Evolutionary conservation across 176 grass and related monocot genomes (phyloP), one percentile per base, ranked within the genome.

Genomic region (Eleusine coracana): DNA sequence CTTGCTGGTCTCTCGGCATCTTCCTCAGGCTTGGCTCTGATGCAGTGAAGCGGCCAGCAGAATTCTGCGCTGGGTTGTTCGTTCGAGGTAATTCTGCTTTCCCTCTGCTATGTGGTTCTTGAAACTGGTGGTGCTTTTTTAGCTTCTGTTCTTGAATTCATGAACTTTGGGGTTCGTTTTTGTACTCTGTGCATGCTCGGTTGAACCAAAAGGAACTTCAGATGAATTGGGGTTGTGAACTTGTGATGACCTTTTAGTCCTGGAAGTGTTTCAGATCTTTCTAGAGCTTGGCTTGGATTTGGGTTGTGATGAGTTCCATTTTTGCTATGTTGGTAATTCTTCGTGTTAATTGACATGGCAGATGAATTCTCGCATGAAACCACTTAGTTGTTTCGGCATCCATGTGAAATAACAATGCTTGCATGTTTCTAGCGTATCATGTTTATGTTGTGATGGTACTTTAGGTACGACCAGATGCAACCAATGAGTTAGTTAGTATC

Each of bases 61-160:
- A 77, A 81, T 89, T 89, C 82, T 77, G 36, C 52, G 51, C 17
- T 71, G 70, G 55, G 55, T 67, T 77, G 17, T 42, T 71, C 29
- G 17, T 42, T 71, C 29, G 16, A 82, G 78, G 88, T 86, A 72
- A 73, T 72, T 68, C 38, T 73, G 77, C 49, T 27, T 5, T 56
- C 20, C 8, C 56, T 59, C 56, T 59, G 20, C 56, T 10, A 21
- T 12, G 29, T 7, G 29, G 45, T 41, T 4, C 27, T 45, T 46
- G 58, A 45, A 86, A 16, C 42, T 1, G 36, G 36, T 1, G 74
- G 36, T 31, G 79, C 60, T 16, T 67, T 39, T 66, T 76, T 63
- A 14, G 73, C 6, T 70, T 12, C 4, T 48, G 6, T 75, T 60
- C 83, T 49, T 59, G 72, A 77, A 76, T 82, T 81, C 10, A 65